Evolutionary conservation across 139 green algal genomes (phyloP).

Genomic region (Ulvella scutata): DNA sequence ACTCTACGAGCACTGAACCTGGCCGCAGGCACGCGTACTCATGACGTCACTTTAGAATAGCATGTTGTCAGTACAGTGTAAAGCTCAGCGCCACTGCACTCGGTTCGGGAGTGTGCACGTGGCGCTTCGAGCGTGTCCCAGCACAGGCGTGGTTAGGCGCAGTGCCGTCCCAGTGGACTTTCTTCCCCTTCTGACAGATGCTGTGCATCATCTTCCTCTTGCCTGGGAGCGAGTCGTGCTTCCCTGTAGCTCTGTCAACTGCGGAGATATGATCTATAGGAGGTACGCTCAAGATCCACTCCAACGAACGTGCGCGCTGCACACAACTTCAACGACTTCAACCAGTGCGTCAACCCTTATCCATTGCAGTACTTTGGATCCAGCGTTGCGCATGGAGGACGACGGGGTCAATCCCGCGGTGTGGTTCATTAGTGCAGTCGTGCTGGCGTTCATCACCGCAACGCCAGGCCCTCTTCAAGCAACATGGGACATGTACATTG

Average conservation of each 20-base stretch:
- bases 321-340: not conserved
- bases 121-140: too few relatives aligned
- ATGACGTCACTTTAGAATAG: too few relatives aligned
- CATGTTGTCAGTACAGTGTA: too few relatives aligned
- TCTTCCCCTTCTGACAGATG: too few relatives aligned
- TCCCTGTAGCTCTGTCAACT: slow-evolving; percentile 74
- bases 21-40: too few relatives aligned
- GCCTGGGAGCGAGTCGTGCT: slow-evolving; percentile 57
- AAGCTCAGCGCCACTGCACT: too few relatives aligned
- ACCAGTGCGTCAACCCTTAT: not conserved
- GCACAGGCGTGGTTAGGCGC: too few relatives aligned
- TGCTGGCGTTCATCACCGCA: not conserved
- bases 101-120: not conserved
- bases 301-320: not conserved
- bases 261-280: slow-evolving; percentile 66
- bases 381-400: slow-evolving; percentile 57
- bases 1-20: too few relatives aligned
- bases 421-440: not conserved
- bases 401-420: slow-evolving; percentile 15
- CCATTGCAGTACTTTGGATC: slow-evolving; percentile 63
- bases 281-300: slow-evolving; percentile 32
- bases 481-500: slow-evolving; percentile 66
- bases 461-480: slow-evolving; percentile 55
- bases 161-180: too few relatives aligned
- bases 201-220: slow-evolving; percentile 38